Base-by-base conservation (phyloP, 768 basidiomycete genomes). In the Lyophyllum decastes region DNA sequence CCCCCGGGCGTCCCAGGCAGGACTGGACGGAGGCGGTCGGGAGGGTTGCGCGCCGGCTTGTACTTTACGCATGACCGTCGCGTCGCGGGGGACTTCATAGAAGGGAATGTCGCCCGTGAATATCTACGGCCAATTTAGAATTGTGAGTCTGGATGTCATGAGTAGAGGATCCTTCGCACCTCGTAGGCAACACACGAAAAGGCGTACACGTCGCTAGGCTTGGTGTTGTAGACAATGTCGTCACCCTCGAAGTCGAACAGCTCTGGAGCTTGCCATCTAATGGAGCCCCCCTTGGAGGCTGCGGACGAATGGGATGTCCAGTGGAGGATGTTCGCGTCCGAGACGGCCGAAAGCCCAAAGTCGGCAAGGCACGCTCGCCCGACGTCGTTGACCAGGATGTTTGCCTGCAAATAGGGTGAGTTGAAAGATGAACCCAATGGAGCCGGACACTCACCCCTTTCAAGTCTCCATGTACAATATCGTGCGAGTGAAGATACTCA, bases 401-500 rank as follows among this genome's bases (percentile, higher is more conserved):
- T 72, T 11, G 60, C 60, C 68, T 71, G n/a, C n/a, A 25, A 7
- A 12, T 2, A 12, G n/a, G n/a, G n/a, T n/a, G n/a, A n/a, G n/a
- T n/a, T n/a, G n/a, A n/a, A n/a, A n/a, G n/a, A n/a, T n/a, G n/a
- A n/a, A n/a, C n/a, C n/a, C n/a, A n/a, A n/a, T n/a, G n/a, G n/a
- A n/a, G n/a, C n/a, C n/a, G n/a, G n/a, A n/a, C n/a, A n/a, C n/a
- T n/a, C n/a, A n/a, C n/a, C n/a, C n/a, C n/a, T n/a, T n/a, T n/a
- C n/a, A n/a, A 67, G 49, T 82, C 79, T 0, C 79, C 79, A 51
- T 79, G 81, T 16, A 80, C 68, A 25, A 81, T 70, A 6, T 68
- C 62, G 41, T 66, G 60, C 14, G 61, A 62, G 54, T 76, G 76
- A n/a, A 77, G 62, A 59, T 76, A 75, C 0, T 58, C 48, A 4